Evolutionary conservation across 2,329 filamentous ascomycete species (phyloP), one percentile per base, ranked within the genome.

Genomic region (Dothiorella sarmentorum): DNA sequence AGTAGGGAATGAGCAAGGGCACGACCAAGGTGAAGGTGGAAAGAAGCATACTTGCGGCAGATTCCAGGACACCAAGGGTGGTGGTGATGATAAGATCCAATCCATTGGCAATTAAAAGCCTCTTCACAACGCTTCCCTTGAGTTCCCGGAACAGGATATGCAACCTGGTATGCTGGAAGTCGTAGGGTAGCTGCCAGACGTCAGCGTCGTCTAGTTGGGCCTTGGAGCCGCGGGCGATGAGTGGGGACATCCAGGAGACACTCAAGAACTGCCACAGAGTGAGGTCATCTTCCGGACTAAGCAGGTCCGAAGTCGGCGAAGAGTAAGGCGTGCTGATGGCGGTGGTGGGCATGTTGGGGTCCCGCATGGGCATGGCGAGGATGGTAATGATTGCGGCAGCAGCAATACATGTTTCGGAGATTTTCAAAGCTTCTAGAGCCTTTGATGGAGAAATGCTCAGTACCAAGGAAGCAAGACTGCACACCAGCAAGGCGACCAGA

Each of bases 251-350:
- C 91, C 91, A 96, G 0, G 84, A 89, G 26, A 96, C 87, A 5
- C 84, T 87, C 83, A 93, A 88, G 74, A 90, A 96, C 64, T 92
- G 88, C 82, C 90, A 91, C 0, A 92, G 77, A 0, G 82, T 88
- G 22, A 96, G 71, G 62, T 88, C 85, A 65, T 96, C 91, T 70
- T 96, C 91, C 0, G 91, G 87, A 47, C 82, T 86, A 27, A 90
- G 86, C n/a, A 89, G 75, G 2, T 78, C 71, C 2, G 75, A 78
- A 0, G 80, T 85, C 1, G 89, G 84, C 4, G 73, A 63, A 17
- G 78, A 75, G 56, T 81, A 84, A 1, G 83, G 78, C 11, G 75
- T 72, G 53, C 85, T 85, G 59, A 92, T 90, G 0, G 80, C 81
- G 7, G 80, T 71, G 3, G 69, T 75, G 18, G 80, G 74, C 3